phyloP scores from a whole-genome alignment of 31 red algal species.

The Porphyra umbilicalis region DNA sequence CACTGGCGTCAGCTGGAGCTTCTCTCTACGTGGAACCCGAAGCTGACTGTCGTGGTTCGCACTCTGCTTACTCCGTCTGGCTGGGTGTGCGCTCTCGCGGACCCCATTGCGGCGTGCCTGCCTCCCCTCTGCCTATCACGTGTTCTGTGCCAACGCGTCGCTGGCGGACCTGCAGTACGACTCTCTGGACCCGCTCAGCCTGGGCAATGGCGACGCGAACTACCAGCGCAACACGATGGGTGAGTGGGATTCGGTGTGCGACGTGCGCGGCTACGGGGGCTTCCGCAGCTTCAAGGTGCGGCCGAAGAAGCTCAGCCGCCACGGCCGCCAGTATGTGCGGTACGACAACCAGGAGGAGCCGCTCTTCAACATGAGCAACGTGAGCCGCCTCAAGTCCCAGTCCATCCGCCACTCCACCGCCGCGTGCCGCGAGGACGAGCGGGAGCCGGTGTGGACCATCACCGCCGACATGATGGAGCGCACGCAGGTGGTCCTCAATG shows the following conservation, averaged over 20 bases:
- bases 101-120: too few relatives aligned
- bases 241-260: conserved; percentile 65
- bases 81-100: too few relatives aligned
- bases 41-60: too few relatives aligned
- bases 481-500: conserved; percentile 34
- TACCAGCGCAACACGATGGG: conserved; percentile 35
- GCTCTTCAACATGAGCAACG: conserved; percentile 64
- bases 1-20: too few relatives aligned
- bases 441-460: conserved; percentile 38
- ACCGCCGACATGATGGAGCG: conserved; percentile 58
- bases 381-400: conserved; percentile 45
- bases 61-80: too few relatives aligned
- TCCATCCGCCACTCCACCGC: conserved; percentile 15
- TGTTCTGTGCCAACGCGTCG: too few relatives aligned
- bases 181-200: conserved; percentile 49
- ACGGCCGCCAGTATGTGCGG: conserved; percentile 22
- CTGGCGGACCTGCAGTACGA: conserved; percentile 39
- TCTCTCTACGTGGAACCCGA: too few relatives aligned
- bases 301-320: conserved; percentile 38
- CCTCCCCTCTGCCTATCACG: too few relatives aligned
- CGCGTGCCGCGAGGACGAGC: conserved; percentile 15
- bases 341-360: conserved; percentile 28
- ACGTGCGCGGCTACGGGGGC: conserved; percentile 28
- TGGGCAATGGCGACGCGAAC: conserved; percentile 28
- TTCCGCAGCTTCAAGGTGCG: conserved; percentile 68